Conservation (phyloP, 148 eudicot species). For the Spergularia marina region DNA sequence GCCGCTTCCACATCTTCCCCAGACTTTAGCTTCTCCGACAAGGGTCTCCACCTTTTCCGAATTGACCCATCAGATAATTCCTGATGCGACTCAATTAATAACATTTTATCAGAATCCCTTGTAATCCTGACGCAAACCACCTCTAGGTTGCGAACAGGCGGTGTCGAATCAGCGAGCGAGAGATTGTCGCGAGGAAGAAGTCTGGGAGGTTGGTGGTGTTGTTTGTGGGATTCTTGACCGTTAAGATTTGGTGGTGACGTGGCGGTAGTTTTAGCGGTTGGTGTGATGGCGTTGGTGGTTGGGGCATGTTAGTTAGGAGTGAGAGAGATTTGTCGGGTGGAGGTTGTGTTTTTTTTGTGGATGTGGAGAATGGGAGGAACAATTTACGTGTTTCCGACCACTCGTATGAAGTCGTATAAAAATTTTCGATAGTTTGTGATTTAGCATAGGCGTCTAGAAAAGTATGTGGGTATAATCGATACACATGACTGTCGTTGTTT, state of each 20-base stretch:
- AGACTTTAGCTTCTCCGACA: conserved; percentile 76
- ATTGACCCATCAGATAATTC: conserved; percentile 72
- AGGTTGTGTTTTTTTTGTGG: not conserved
- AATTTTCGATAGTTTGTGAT: no score
- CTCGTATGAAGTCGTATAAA: no score
- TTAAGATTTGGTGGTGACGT: conserved; percentile 27
- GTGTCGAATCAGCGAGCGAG: conserved; percentile 41
- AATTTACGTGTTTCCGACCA: no score
- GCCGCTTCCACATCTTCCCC: conserved; percentile 61
- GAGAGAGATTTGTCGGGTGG: not conserved
- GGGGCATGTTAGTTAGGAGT: conserved; percentile 36
- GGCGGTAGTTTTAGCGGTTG: conserved; percentile 25
- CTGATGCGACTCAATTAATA: conserved; percentile 72
- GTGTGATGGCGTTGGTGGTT: conserved; percentile 26
- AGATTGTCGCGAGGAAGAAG: conserved; percentile 61
- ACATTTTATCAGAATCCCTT: conserved; percentile 3
- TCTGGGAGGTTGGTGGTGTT: conserved; percentile 44
- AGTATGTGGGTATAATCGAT: no score
- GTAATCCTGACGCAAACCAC: conserved; percentile 45
- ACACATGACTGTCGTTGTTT: no score
- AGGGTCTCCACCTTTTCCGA: conserved; percentile 47
- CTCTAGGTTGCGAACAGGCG: conserved; percentile 71
- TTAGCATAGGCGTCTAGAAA: no score
- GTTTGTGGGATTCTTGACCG: not conserved
- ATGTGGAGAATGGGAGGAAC: not conserved